Evolutionary conservation across 1,284 basidiomycete genomes (phyloP).

Genomic region (Leccinum subspadiceum): DNA sequence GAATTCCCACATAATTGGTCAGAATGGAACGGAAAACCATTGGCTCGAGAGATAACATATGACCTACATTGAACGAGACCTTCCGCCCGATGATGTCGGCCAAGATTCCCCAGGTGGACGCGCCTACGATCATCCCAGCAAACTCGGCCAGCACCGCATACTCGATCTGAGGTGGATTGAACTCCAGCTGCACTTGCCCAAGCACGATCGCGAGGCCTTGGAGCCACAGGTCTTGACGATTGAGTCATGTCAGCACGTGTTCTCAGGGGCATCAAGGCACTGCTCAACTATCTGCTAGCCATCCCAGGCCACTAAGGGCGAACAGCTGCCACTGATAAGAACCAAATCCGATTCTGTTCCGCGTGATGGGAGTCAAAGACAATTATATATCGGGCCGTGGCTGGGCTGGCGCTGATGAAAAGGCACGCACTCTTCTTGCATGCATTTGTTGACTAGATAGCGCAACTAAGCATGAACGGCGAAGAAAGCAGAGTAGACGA

Average conservation of each 20-base stretch:
- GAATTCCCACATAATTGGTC: neutral
- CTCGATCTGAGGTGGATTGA: constrained; percentile 43
- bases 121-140: constrained; percentile 57
- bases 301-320: constrained; percentile 52
- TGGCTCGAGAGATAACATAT: neutral
- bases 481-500: neutral
- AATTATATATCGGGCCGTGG: neutral
- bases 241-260: constrained; percentile 14
- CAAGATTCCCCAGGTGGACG: constrained; percentile 52
- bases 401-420: constrained; percentile 2
- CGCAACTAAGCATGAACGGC: neutral
- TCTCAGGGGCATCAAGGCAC: constrained; percentile 7
- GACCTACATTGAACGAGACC: constrained; percentile 50
- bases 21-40: neutral
- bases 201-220: constrained; percentile 55
- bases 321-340: constrained; percentile 61
- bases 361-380: neutral
- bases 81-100: constrained; percentile 51
- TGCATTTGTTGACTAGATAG: constrained; percentile 42
- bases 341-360: constrained; percentile 55
- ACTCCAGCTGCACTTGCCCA: constrained; percentile 45
- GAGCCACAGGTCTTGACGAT: constrained; percentile 47
- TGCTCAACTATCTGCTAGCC: constrained; percentile 50
- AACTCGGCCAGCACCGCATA: constrained; percentile 56
- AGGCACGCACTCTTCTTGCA: constrained; percentile 44